Evolutionary conservation across 2,329 filamentous ascomycete species (phyloP).

Genomic region (Geosmithia morbida): DNA sequence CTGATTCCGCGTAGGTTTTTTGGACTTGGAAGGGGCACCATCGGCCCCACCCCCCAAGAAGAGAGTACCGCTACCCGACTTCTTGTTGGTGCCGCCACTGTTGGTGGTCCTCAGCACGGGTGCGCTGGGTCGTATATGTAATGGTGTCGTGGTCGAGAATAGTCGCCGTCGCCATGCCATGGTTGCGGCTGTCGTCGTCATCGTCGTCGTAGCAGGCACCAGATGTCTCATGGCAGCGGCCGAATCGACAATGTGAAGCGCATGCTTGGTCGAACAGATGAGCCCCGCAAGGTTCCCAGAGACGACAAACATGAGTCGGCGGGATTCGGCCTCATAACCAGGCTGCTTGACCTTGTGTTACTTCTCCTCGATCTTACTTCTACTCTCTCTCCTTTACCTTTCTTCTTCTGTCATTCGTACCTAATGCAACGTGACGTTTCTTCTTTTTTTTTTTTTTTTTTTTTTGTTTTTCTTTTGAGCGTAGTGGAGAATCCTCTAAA

Average conservation of each 20-base stretch:
- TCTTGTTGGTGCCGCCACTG: not conserved
- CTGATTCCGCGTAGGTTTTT: slow-evolving; percentile 3
- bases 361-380: not conserved
- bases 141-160: not conserved
- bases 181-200: not conserved
- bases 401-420: too few relatives aligned
- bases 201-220: slow-evolving; percentile 2
- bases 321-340: not conserved
- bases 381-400: too few relatives aligned
- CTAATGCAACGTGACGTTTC: too few relatives aligned
- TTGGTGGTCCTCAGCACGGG: not conserved
- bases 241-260: not conserved
- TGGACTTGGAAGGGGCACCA: not conserved
- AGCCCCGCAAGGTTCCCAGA: not conserved
- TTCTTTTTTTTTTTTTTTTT: too few relatives aligned
- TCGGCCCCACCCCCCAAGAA: not conserved
- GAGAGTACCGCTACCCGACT: not conserved
- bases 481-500: too few relatives aligned
- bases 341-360: not conserved
- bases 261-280: not conserved
- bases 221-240: slow-evolving; percentile 14
- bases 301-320: not conserved
- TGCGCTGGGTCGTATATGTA: not conserved
- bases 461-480: too few relatives aligned
- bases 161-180: not conserved